These are phyloP conservation scores for Dendrobium nobile DNA, from an alignment of 106 monocot species.

Conservation along the genomic window DNA sequence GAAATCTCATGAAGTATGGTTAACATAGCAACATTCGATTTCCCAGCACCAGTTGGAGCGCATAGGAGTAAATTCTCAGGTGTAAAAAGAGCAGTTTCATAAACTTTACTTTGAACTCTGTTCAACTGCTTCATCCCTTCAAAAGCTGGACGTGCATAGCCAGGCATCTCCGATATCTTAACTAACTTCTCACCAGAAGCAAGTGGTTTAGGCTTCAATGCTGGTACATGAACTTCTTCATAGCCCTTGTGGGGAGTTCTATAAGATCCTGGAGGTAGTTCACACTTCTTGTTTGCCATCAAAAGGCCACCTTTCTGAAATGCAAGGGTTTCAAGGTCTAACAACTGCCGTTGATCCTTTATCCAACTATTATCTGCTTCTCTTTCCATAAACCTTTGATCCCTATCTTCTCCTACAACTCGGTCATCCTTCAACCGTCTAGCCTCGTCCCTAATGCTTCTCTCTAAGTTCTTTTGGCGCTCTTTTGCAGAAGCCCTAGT, in stretches of 20 bases:
- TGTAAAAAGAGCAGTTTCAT: conserved; percentile 63
- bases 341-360: conserved; percentile 73
- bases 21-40: conserved; percentile 94
- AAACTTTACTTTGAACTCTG: conserved; percentile 84
- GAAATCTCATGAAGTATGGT: conserved; percentile 86
- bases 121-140: conserved; percentile 89
- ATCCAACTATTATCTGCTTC: conserved; percentile 74
- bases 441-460: conserved; percentile 90
- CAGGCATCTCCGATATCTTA: conserved; percentile 74
- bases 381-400: conserved; percentile 42
- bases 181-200: conserved; percentile 60
- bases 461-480: conserved; percentile 93
- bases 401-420: conserved; percentile 41
- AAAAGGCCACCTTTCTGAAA: conserved; percentile 83
- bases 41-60: conserved; percentile 95
- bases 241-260: conserved; percentile 87
- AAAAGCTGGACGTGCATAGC: conserved; percentile 87
- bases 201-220: conserved; percentile 62
- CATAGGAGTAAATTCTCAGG: conserved; percentile 84
- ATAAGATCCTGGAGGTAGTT: conserved; percentile 66
- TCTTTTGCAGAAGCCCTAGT: conserved; percentile 97
- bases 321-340: conserved; percentile 75
- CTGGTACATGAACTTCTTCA: conserved; percentile 87
- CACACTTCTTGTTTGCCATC: conserved; percentile 91
- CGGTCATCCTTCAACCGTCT: conserved; percentile 78